These are phyloP conservation scores for Magnaporthiopsis incrustans DNA, from an alignment of 2,329 filamentous ascomycete genomes.

Conservation along the genomic window DNA sequence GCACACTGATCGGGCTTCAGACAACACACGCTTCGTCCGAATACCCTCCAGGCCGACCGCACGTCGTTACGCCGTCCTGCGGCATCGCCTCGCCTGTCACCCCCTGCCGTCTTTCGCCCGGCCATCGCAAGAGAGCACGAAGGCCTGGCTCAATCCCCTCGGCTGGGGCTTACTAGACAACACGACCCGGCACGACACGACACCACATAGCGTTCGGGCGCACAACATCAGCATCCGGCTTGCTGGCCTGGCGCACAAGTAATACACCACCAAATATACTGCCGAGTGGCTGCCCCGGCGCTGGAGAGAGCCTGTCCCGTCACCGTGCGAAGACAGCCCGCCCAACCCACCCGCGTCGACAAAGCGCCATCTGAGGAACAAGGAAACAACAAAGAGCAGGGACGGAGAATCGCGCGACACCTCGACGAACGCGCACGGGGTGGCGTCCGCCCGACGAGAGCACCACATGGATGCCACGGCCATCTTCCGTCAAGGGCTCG, in stretches of 20 bases:
- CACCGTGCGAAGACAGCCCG: background rate
- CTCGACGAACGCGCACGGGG: background rate
- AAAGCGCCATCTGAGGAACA: background rate
- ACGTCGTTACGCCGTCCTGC: background rate
- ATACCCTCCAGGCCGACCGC: background rate
- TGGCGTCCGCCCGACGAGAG: background rate
- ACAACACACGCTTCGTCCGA: too few species aligned
- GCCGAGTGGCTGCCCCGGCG: background rate
- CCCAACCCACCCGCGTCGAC: background rate
- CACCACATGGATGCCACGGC: slow-evolving; percentile 48
- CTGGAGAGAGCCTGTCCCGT: background rate
- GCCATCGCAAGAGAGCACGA: background rate
- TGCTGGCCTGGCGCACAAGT: background rate
- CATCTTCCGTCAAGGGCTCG: slow-evolving; percentile 52
- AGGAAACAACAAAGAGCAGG: background rate
- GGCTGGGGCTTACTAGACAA: background rate
- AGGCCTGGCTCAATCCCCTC: background rate
- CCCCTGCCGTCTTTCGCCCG: too few species aligned
- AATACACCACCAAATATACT: background rate
- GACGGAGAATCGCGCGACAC: background rate
- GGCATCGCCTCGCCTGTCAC: too few species aligned
- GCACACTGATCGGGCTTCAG: too few species aligned
- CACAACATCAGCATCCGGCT: background rate
- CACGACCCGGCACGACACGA: background rate
- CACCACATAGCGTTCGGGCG: background rate